phyloP scores from a whole-genome alignment of 106 monocot genomes.

The Amphibolis antarctica region DNA sequence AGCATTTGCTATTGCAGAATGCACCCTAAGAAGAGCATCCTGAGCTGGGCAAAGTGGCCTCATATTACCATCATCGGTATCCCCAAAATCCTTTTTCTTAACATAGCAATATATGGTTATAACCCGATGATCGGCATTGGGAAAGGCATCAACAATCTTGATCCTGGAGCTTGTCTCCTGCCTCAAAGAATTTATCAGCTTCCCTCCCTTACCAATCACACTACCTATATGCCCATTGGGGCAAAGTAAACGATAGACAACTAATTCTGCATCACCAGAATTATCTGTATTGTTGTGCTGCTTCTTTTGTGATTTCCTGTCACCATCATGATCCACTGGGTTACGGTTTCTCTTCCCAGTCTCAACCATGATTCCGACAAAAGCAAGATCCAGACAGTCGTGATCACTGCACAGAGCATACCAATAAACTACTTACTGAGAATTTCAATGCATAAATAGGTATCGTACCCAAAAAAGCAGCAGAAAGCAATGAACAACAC shows the following conservation, averaged over 20 bases:
- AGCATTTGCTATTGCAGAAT: slow-evolving; percentile 57
- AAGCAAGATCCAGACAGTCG: not conserved
- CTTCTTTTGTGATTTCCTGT: slow-evolving; percentile 13
- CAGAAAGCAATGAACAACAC: too few species aligned
- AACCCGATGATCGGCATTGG: slow-evolving; percentile 57
- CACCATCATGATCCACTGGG: slow-evolving; percentile 16
- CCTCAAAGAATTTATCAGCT: slow-evolving; percentile 84
- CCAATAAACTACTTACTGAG: too few species aligned
- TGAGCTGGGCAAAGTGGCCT: slow-evolving; percentile 63
- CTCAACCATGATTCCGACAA: slow-evolving; percentile 34
- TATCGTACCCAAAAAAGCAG: too few species aligned
- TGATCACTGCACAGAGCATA: not conserved
- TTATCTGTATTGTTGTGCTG: slow-evolving; percentile 19
- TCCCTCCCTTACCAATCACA: slow-evolving; percentile 92
- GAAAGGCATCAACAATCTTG: slow-evolving; percentile 81
- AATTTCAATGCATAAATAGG: too few species aligned
- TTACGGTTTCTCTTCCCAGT: slow-evolving; percentile 41
- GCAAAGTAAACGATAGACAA: slow-evolving; percentile 78
- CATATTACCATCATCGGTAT: slow-evolving; percentile 28
- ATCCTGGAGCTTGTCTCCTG: slow-evolving; percentile 68
- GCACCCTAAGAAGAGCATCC: slow-evolving; percentile 64
- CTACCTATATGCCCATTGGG: slow-evolving; percentile 59
- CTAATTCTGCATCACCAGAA: slow-evolving; percentile 40
- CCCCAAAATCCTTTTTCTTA: slow-evolving; percentile 32
- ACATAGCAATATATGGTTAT: slow-evolving; percentile 61